Conservation (phyloP, 1,284 basidiomycete genomes). For the Laetiporus sulphureus region DNA sequence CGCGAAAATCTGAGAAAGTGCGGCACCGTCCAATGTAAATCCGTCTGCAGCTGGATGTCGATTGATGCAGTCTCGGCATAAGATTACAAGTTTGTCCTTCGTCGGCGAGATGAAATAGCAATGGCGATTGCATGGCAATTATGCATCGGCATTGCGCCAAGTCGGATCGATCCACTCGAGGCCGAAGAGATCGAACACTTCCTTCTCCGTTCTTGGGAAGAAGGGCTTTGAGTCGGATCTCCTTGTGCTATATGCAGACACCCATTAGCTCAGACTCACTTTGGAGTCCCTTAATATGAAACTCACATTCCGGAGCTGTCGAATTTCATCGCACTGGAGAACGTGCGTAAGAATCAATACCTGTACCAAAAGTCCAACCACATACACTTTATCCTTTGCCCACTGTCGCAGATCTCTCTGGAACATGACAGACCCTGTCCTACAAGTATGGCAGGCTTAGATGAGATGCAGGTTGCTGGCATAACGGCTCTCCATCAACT, state of each 20-base stretch:
- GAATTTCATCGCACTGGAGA: conserved; percentile 63
- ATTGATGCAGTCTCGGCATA: neutral
- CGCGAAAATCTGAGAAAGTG: no score
- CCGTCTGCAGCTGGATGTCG: no score
- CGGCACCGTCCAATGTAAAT: no score
- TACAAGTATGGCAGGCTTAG: conserved; percentile 19
- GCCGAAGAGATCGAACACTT: conserved; percentile 63
- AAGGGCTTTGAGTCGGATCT: conserved; percentile 55
- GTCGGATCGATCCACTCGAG: conserved; percentile 66
- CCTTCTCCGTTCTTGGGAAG: conserved; percentile 55
- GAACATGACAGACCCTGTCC: conserved; percentile 80
- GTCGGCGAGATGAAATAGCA: neutral
- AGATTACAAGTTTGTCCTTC: neutral
- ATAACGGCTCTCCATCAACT: conserved; percentile 13
- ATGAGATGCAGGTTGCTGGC: neutral
- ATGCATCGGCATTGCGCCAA: conserved; percentile 55
- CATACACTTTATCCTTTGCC: conserved; percentile 57
- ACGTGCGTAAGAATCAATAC: conserved; percentile 1
- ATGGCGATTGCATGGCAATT: neutral
- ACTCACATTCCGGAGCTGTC: conserved; percentile 73
- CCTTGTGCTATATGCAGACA: conserved; percentile 38
- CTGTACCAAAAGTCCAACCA: neutral
- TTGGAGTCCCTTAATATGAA: no score
- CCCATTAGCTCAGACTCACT: neutral
- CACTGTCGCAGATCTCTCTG: conserved; percentile 70